Base-by-base conservation (phyloP, 225 moss, liverwort and hornwort species). In the Physcomitrium patens region DNA sequence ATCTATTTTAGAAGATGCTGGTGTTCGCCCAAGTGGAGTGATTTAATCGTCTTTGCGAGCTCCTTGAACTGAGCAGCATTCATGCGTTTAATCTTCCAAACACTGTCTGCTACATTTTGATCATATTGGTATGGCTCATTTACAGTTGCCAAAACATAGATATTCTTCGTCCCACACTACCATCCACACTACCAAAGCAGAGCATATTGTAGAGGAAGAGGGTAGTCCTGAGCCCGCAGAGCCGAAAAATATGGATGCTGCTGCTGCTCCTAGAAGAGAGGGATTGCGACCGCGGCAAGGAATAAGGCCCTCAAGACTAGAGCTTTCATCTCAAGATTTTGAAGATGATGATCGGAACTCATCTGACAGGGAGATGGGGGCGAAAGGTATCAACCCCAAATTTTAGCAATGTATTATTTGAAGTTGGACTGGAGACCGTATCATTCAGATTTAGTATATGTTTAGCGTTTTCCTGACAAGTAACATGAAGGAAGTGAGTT, bases 201-300 rank as follows among this genome's bases (percentile, higher is more conserved):
- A 86, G 76, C 74, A 79, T 44, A 83, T 83, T 50, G 85, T 82
- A 10, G 92, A 88, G 69, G 91, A 89, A 59, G 84, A 86, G 48
- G 91, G 54, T n/a, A 92, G 92, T 66, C 90, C 86, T 37, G 86
- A 87, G 68, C 78, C 82, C 62, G 84, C 87, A 19, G 90, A 86
- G 67, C 73, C 79, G 45, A 92, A 92, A 69, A 77, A 86, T 58
- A 54, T 63, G 45, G 87, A 87, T 77, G 76, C 86, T 18, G 81
- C 82, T 56, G 77, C 81, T 74, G 89, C 89, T 51, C 92, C 90
- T 61, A 87, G 92, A 74, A 80, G 92, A 65, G 92, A 87, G 82
- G 92, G 92, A 6, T 79, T 92, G 64, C 82, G 90, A 53, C 92
- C 92, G 47, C 90, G 90, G 55, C 90, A 82, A 56, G 85, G 85